These are phyloP conservation scores for Copromyces sp. DNA, from an alignment of 495 filamentous ascomycete genomes.

Conservation along the genomic window DNA sequence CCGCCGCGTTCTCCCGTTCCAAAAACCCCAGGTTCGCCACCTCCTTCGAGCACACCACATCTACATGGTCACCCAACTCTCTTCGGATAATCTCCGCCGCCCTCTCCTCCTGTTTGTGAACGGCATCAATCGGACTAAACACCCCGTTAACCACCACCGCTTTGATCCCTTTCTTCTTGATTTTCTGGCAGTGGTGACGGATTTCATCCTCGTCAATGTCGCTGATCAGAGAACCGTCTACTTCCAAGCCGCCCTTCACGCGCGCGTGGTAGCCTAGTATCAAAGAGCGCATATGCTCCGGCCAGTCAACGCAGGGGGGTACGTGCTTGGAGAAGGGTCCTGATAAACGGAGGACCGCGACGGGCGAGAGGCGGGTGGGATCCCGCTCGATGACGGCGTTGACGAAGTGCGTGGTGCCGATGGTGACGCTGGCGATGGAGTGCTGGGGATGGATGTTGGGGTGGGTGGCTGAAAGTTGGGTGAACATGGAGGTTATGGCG, in stretches of 20 bases:
- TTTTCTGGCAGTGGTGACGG: conserved; percentile 27
- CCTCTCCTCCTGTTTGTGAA: conserved; percentile 38
- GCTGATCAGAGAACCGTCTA: conserved; percentile 38
- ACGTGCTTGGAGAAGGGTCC: conserved; percentile 44
- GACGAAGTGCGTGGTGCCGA: conserved; percentile 56
- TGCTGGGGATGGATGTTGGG: conserved; percentile 22
- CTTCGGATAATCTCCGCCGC: conserved; percentile 26
- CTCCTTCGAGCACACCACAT: conserved; percentile 41
- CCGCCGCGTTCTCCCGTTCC: conserved; percentile 47
- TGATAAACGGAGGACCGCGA: conserved; percentile 46
- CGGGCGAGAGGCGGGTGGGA: conserved; percentile 36
- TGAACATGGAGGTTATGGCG: conserved; percentile 38
- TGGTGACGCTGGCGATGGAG: conserved; percentile 43
- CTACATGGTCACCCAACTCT: conserved; percentile 11
- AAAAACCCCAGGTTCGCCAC: conserved; percentile 42
- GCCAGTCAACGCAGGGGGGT: conserved; percentile 44
- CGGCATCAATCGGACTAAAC: conserved; percentile 46
- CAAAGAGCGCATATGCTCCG: conserved; percentile 33
- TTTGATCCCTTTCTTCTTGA: conserved; percentile 34
- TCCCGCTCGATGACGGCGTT: conserved; percentile 53
- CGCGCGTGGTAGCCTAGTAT: conserved; percentile 36
- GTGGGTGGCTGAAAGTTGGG: background rate
- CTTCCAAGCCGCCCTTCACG: conserved; percentile 38
- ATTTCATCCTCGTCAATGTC: conserved; percentile 40
- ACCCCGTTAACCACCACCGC: conserved; percentile 47